phyloP scores from a whole-genome alignment of 2,329 filamentous ascomycete species.

The Aspergillus terreus region DNA sequence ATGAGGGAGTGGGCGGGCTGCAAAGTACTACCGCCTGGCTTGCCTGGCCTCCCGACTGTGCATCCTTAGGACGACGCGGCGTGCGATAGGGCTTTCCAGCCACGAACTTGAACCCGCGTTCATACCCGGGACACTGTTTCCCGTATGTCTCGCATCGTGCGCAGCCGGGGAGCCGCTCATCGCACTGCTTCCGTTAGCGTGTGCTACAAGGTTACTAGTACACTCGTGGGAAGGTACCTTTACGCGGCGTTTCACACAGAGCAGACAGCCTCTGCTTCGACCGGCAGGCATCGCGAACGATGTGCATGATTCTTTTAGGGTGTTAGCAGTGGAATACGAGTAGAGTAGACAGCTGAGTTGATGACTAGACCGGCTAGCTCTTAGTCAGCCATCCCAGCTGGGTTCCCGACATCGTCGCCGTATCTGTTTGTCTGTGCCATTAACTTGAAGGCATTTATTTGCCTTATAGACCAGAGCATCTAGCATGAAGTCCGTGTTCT shows the following conservation, averaged over 20 bases:
- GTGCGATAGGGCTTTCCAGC: slow-evolving; percentile 27
- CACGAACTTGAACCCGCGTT: slow-evolving; percentile 31
- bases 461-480: too few species aligned
- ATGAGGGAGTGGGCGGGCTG: neutral
- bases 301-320: too few species aligned
- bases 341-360: neutral
- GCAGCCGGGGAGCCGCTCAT: slow-evolving; percentile 30
- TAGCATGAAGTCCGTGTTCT: too few species aligned
- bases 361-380: neutral
- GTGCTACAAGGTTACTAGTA: too few species aligned
- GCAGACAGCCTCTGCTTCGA: slow-evolving; percentile 24
- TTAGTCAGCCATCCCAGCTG: neutral
- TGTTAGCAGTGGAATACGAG: too few species aligned
- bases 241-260: slow-evolving; percentile 26
- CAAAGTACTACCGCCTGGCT: neutral
- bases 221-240: slow-evolving; percentile 15
- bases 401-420: too few species aligned
- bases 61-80: slow-evolving; percentile 8
- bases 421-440: too few species aligned
- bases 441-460: too few species aligned
- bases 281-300: slow-evolving; percentile 5
- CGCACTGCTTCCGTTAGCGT: slow-evolving; percentile 22
- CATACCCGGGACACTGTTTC: slow-evolving; percentile 31
- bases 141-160: slow-evolving; percentile 32
- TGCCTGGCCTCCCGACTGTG: neutral